These are phyloP conservation scores for Candida verbasci DNA, from an alignment of 805 yeast species.

Conservation along the genomic window DNA sequence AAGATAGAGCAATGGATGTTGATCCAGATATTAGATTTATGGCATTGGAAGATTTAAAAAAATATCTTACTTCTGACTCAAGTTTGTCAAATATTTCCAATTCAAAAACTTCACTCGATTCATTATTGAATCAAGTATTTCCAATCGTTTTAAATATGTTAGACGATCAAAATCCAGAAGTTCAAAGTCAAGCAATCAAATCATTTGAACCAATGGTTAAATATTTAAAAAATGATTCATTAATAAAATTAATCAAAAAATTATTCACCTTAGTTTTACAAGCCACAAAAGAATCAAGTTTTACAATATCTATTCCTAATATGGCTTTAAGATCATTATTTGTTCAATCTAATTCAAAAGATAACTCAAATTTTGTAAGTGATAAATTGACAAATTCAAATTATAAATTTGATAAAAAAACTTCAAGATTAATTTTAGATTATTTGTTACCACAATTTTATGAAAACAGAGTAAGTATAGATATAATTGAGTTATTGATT, in stretches of 20 bases:
- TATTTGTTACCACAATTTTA: slow-evolving; percentile 36
- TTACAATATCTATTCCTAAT: slow-evolving; percentile 48
- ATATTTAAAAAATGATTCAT: slow-evolving; percentile 26
- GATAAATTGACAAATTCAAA: slow-evolving; percentile 10
- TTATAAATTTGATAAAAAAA: slow-evolving; percentile 8
- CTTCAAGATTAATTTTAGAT: slow-evolving; percentile 29
- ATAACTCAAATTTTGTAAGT: slow-evolving; percentile 19
- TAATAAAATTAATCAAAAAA: slow-evolving; percentile 24
- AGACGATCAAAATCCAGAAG: slow-evolving; percentile 64
- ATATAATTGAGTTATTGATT: slow-evolving; percentile 55
- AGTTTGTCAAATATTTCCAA: too few relatives aligned
- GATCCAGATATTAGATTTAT: slow-evolving; percentile 82
- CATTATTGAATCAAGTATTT: slow-evolving; percentile 28
- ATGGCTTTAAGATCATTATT: slow-evolving; percentile 49
- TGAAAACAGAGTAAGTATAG: slow-evolving; percentile 38
- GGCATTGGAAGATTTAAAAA: slow-evolving; percentile 74
- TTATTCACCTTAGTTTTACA: slow-evolving; percentile 17
- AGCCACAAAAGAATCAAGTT: slow-evolving; percentile 15
- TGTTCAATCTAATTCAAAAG: slow-evolving; percentile 17
- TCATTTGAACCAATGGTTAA: slow-evolving; percentile 47
- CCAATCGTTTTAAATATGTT: slow-evolving; percentile 41
- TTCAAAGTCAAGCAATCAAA: slow-evolving; percentile 68
- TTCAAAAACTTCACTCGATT: slow-evolving; percentile 11
- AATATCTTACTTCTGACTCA: slow-evolving; percentile 22
- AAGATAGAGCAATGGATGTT: slow-evolving; percentile 51